phyloP scores from a whole-genome alignment of 192 early-diverging fungal genomes.

The Coemansia sp. region DNA sequence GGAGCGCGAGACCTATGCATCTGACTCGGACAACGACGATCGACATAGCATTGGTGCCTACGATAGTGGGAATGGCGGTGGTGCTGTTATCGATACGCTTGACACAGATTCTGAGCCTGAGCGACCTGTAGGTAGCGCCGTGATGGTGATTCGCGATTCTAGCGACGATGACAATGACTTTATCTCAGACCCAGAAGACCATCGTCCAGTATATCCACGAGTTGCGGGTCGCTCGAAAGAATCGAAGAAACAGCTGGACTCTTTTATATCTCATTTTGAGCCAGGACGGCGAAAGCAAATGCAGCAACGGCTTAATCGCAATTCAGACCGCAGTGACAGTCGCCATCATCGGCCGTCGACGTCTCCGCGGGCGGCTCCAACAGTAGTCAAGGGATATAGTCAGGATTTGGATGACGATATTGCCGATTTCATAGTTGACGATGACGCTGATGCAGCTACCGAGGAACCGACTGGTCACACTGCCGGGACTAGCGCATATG shows the following conservation, averaged over 20 bases:
- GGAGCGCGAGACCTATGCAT: slow-evolving; percentile 13
- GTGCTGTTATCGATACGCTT: slow-evolving; percentile 13
- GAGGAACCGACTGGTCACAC: background rate
- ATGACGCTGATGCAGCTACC: slow-evolving; percentile 5
- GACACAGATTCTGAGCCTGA: slow-evolving; percentile 44
- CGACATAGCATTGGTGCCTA: background rate
- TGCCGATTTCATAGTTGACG: slow-evolving; percentile 52
- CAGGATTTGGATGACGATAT: slow-evolving; percentile 41
- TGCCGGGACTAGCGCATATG: background rate
- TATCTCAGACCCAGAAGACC: slow-evolving; percentile 39
- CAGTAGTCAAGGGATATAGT: slow-evolving; percentile 21
- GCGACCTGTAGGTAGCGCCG: background rate
- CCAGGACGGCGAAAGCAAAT: slow-evolving; percentile 20
- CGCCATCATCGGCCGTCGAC: background rate
- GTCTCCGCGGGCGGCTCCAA: background rate
- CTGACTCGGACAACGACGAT: slow-evolving; percentile 21
- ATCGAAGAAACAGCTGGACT: background rate
- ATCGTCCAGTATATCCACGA: background rate
- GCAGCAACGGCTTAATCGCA: slow-evolving; percentile 9
- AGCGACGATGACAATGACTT: slow-evolving; percentile 46
- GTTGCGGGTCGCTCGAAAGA: background rate
- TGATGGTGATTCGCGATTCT: slow-evolving; percentile 41
- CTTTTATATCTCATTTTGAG: slow-evolving; percentile 32
- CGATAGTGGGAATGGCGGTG: background rate
- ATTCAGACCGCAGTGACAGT: background rate